These are phyloP conservation scores for Lactarius pseudohatsudake DNA, from an alignment of 768 basidiomycete genomes.

Conservation along the genomic window DNA sequence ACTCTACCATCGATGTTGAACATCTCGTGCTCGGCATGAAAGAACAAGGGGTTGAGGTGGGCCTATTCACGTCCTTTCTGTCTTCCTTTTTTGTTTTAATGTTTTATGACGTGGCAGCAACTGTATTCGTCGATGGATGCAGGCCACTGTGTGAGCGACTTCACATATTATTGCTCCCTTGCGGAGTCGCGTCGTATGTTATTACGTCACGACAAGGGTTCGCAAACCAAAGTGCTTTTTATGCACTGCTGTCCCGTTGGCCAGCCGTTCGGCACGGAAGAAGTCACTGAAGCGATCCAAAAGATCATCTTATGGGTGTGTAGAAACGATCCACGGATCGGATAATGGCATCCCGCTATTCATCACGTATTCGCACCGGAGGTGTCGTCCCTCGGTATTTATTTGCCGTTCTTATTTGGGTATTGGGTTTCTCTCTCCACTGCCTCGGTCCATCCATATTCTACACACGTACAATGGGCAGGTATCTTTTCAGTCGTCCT, in stretches of 20 bases:
- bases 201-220: constrained; percentile 27
- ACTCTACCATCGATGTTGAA: constrained; percentile 54
- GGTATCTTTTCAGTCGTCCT: constrained; percentile 3
- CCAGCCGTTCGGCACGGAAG: constrained; percentile 60
- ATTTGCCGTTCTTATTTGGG: constrained; percentile 19
- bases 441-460: constrained; percentile 2
- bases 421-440: constrained; percentile 4
- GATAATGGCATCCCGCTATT: constrained; percentile 1
- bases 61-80: constrained; percentile 21
- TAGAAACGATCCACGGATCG: constrained; percentile 20
- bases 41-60: constrained; percentile 48
- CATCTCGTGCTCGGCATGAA: constrained; percentile 54
- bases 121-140: constrained; percentile 71
- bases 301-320: constrained; percentile 62
- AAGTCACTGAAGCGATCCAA: constrained; percentile 66
- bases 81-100: neutral
- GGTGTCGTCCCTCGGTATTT: neutral
- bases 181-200: constrained; percentile 55
- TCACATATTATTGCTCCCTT: constrained; percentile 72
- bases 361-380: neutral
- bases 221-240: constrained; percentile 53
- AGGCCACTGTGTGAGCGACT: constrained; percentile 76
- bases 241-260: constrained; percentile 70
- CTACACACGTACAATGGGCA: neutral
- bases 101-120: constrained; percentile 40